A percentile compares a stretch with the other conserved stretches of the same genome.
Conservation (phyloP, 257 asterid genomes). For the Solanum chilense region DNA sequence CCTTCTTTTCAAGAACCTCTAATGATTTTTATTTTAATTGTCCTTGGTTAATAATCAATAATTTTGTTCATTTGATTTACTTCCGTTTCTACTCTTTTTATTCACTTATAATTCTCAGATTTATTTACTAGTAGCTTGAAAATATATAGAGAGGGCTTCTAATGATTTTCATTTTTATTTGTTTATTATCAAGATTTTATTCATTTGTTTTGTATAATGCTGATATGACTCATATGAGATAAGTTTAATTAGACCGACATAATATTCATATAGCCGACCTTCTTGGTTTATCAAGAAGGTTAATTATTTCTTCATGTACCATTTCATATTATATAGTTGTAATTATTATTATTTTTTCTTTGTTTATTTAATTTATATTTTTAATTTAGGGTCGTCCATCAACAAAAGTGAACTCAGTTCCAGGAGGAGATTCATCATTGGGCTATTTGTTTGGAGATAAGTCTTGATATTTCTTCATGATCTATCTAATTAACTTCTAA, state of each 20-base stretch:
- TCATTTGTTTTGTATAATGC: neutral
- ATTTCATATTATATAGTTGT: neutral
- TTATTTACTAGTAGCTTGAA: neutral
- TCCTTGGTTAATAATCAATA: neutral
- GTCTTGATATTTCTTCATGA: conserved; percentile 1
- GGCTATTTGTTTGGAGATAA: conserved; percentile 56
- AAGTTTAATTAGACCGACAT: neutral
- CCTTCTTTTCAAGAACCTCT: neutral
- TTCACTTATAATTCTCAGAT: neutral
- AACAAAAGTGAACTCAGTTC: conserved; percentile 44
- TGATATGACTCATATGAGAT: neutral
- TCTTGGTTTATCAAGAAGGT: neutral
- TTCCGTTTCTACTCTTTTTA: neutral
- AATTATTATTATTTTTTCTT: neutral
- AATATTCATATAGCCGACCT: neutral
- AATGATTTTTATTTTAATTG: neutral
- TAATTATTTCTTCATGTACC: neutral
- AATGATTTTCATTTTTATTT: neutral
- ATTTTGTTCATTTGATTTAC: neutral
- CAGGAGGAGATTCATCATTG: conserved; percentile 57
- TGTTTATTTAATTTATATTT: neutral
- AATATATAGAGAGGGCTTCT: neutral
- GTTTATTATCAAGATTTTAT: neutral
- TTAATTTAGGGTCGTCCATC: conserved; percentile 42
- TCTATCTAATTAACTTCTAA: neutral